phyloP scores from a whole-genome alignment of 2,329 filamentous ascomycete species.

The Tolypocladium capitatum region DNA sequence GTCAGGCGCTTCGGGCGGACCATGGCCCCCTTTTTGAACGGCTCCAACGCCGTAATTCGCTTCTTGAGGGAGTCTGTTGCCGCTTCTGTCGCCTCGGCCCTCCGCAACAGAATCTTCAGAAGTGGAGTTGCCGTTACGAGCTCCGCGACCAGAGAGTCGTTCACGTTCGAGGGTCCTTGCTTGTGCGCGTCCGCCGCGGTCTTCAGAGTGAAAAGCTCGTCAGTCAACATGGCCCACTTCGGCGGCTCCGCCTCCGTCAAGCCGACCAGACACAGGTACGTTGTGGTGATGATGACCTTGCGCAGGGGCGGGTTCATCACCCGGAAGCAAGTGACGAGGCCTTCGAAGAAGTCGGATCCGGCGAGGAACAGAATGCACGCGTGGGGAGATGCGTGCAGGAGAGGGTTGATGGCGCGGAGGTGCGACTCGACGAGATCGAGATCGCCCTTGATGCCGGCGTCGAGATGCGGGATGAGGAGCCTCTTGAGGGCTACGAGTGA shows the following conservation, averaged over 20 bases:
- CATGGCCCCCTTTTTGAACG: constrained; percentile 44
- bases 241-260: constrained; percentile 53
- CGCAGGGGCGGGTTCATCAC: constrained; percentile 51
- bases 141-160: constrained; percentile 66
- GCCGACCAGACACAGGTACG: constrained; percentile 63
- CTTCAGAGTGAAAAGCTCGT: constrained; percentile 74
- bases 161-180: constrained; percentile 38
- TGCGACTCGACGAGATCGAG: constrained; percentile 39
- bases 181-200: constrained; percentile 53
- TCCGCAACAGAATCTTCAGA: constrained; percentile 46
- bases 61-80: constrained; percentile 44
- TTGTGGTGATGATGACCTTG: constrained; percentile 55
- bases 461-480: constrained; percentile 47
- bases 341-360: constrained; percentile 79
- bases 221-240: constrained; percentile 62
- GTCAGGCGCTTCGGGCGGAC: constrained; percentile 35
- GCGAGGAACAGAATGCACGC: constrained; percentile 55
- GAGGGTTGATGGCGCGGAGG: constrained; percentile 46
- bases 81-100: constrained; percentile 33
- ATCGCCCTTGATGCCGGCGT: constrained; percentile 43
- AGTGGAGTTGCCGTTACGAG: constrained; percentile 71
- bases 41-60: constrained; percentile 45
- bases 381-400: constrained; percentile 48
- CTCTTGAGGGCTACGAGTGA: constrained; percentile 48
- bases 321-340: constrained; percentile 51